Percentiles rank a stretch among this genome's conserved stretches.
These are phyloP conservation scores for Macrolepiota dolichaula DNA, from an alignment of 768 basidiomycete genomes.

Conservation along the genomic window DNA sequence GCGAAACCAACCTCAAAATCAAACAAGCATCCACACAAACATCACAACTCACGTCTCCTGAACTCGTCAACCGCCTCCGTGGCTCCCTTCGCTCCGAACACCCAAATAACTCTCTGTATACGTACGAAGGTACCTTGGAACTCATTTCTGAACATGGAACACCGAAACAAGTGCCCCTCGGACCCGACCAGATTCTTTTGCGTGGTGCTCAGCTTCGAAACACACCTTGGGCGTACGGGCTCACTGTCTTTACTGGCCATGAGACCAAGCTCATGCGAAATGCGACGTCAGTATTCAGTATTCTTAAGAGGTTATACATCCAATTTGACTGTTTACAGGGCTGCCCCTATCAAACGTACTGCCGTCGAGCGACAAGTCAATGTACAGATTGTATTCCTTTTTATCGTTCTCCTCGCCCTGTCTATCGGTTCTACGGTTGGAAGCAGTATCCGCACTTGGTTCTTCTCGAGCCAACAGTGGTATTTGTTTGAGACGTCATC, in stretches of 20 bases:
- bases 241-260: slow-evolving; percentile 94
- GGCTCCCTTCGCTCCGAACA: slow-evolving; percentile 93
- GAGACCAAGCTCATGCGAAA: slow-evolving; percentile 99
- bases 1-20: slow-evolving; percentile 98
- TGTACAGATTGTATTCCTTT: slow-evolving; percentile 92
- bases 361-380: slow-evolving; percentile 97
- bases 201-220: slow-evolving; percentile 95
- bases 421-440: slow-evolving; percentile 92
- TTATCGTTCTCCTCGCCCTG: slow-evolving; percentile 80
- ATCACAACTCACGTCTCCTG: slow-evolving; percentile 70
- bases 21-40: slow-evolving; percentile 92
- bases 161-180: slow-evolving; percentile 82
- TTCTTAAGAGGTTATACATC: neutral
- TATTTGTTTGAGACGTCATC: slow-evolving; percentile 71
- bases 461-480: slow-evolving; percentile 86
- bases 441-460: slow-evolving; percentile 88
- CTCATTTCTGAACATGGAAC: slow-evolving; percentile 52
- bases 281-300: slow-evolving; percentile 87
- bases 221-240: slow-evolving; percentile 93
- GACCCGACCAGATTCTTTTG: slow-evolving; percentile 91
- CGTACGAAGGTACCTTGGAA: slow-evolving; percentile 83
- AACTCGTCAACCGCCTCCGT: slow-evolving; percentile 64
- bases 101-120: slow-evolving; percentile 96
- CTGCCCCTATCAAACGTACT: slow-evolving; percentile 95
- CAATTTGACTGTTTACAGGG: slow-evolving; percentile 39